Evolutionary conservation across 306 rosid genomes (phyloP).

Genomic region (Pachyrhizus erosus): DNA sequence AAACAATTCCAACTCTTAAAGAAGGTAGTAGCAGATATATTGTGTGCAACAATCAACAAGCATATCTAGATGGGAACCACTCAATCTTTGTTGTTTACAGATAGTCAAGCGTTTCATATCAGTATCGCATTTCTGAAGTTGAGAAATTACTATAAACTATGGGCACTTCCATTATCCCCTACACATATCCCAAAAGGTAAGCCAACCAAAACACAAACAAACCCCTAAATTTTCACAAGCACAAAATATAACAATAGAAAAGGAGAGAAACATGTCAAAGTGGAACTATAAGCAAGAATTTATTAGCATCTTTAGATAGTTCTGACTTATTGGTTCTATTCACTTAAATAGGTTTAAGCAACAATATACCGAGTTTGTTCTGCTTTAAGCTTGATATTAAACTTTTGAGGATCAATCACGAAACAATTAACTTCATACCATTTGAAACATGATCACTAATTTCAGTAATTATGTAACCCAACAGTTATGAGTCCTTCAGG

Average conservation of each 20-base stretch:
- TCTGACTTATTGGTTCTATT: neutral
- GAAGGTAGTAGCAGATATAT: neutral
- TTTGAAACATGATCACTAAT: neutral
- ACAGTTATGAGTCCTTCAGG: neutral
- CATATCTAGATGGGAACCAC: neutral
- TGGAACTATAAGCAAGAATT: neutral
- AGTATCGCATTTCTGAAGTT: neutral
- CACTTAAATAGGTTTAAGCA: neutral
- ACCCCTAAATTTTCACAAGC: neutral
- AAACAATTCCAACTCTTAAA: neutral
- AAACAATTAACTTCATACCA: conserved; percentile 25
- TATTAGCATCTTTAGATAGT: neutral
- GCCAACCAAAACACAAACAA: neutral
- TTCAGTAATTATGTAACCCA: conserved; percentile 8
- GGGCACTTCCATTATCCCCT: neutral
- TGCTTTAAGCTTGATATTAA: neutral
- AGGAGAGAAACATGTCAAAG: conserved; percentile 7
- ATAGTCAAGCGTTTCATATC: conserved; percentile 6
- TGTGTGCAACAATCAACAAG: neutral
- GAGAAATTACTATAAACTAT: neutral
- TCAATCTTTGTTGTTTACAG: neutral
- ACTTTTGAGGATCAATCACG: neutral
- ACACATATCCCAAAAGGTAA: neutral
- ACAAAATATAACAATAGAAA: neutral
- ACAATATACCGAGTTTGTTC: neutral